phyloP scores from a whole-genome alignment of 257 asterid species.

The Capsicum pubescens region DNA sequence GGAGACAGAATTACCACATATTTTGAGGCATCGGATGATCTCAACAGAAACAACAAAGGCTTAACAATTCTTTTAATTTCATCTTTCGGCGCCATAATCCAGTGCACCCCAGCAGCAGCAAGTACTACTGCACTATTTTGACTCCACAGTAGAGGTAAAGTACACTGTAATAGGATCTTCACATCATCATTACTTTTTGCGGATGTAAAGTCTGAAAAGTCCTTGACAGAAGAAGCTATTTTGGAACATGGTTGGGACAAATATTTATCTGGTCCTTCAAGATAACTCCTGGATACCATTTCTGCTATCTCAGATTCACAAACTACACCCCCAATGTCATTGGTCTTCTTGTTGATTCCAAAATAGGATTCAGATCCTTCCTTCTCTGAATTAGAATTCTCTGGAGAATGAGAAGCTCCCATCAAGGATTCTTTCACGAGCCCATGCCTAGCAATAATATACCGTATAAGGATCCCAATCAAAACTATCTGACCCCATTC shows the following conservation, averaged over 20 bases:
- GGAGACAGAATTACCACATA: slow-evolving; percentile 68
- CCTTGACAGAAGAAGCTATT: slow-evolving; percentile 50
- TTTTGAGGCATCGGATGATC: slow-evolving; percentile 89
- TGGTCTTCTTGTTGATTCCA: slow-evolving; percentile 40
- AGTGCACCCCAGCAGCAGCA: slow-evolving; percentile 98
- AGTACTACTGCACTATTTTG: slow-evolving; percentile 94
- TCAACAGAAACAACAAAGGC: slow-evolving; percentile 88
- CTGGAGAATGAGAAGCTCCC: slow-evolving; percentile 47
- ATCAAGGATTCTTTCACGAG: slow-evolving; percentile 87
- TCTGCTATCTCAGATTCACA: slow-evolving; percentile 61
- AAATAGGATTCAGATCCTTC: slow-evolving; percentile 52
- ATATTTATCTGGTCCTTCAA: slow-evolving; percentile 92
- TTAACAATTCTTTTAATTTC: slow-evolving; percentile 75
- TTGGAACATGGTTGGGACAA: slow-evolving; percentile 63
- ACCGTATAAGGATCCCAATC: slow-evolving; percentile 82
- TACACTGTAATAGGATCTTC: slow-evolving; percentile 83
- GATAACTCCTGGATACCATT: slow-evolving; percentile 79
- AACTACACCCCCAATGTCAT: slow-evolving; percentile 42
- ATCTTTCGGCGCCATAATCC: slow-evolving; percentile 95
- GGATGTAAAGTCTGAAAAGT: slow-evolving; percentile 62
- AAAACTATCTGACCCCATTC: slow-evolving; percentile 97
- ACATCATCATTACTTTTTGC: slow-evolving; percentile 79
- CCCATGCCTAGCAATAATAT: slow-evolving; percentile 91
- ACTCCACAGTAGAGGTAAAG: slow-evolving; percentile 88
- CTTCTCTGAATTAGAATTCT: slow-evolving; percentile 44